Base-by-base conservation (phyloP, 2,329 filamentous ascomycete genomes). In the Colletotrichum higginsianum region DNA sequence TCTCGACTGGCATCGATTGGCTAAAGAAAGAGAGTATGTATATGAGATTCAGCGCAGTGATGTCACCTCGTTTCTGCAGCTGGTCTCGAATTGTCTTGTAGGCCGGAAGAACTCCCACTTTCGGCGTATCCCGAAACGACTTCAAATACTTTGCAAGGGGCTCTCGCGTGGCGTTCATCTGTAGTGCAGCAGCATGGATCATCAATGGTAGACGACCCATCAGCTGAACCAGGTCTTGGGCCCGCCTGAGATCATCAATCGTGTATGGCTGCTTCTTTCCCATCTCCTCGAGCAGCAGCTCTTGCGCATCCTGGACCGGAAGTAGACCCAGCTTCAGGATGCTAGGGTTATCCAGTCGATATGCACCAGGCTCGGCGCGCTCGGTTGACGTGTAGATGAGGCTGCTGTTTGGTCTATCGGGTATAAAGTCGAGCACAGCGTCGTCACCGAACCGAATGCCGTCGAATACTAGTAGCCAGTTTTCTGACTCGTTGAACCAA, bases 351-450 rank as follows among this genome's bases (percentile, higher is more conserved):
- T 86, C 89, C 81, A 83, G 92, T 70, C 82, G 87, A 79, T 85
- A 88, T 78, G 84, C 88, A 78, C 86, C 89, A 1, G 82, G 82
- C 16, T 85, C 82, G 4, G 88, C 88, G 49, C 85, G 85, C 74
- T 92, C 90, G 0, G 92, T 88, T 0, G 91, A 92, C 0, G 91
- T 93, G 75, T 91, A 92, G 35, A 94, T 91, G 58, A 93, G 86
- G 75, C 88, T 90, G 16, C 89, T 91, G 66, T 89, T 86, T 71
- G 83, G 86, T 38, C 86, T 86, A 75, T 91, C 90, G 0, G 92
- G 92, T n/a, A 94, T 88, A 73, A 91, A 92, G 47, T 86, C 82
- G 58, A 85, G 82, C 30, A 93, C 85, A 2, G 85, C 85, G 3
- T 89, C 85, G 8, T 85, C 83, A 60, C 89, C 87, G 71, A 92